These are phyloP conservation scores for Lecanosticta acicola DNA, from an alignment of 2,329 filamentous ascomycete species.

Conservation along the genomic window DNA sequence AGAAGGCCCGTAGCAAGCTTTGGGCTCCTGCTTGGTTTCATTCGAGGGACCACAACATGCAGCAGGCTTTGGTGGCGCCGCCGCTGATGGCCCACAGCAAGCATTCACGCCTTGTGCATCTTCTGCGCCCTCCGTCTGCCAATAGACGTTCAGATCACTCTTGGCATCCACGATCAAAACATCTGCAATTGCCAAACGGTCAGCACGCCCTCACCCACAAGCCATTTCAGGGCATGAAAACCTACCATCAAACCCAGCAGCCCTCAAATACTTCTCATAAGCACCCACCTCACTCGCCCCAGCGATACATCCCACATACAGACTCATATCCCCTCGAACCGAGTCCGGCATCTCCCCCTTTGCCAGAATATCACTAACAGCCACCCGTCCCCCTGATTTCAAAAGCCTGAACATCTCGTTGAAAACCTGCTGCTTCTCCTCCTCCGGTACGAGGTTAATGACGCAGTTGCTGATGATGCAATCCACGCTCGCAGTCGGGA, in stretches of 20 bases:
- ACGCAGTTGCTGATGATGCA: constrained; percentile 12
- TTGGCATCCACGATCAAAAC: constrained; percentile 9
- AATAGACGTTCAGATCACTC: constrained; percentile 11
- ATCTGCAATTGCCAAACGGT: background rate
- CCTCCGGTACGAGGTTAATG: constrained; percentile 8
- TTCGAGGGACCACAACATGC: background rate
- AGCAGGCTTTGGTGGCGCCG: background rate
- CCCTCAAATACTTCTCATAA: constrained; percentile 8
- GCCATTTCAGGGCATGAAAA: no score
- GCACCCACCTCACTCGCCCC: constrained; percentile 5
- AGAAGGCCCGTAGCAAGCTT: constrained; percentile 3
- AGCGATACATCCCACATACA: constrained; percentile 10
- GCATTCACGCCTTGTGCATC: background rate
- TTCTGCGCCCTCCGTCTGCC: constrained; percentile 3
- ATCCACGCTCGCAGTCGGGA: constrained; percentile 2
- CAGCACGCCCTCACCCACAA: background rate
- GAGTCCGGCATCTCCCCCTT: constrained; percentile 6
- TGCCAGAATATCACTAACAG: constrained; percentile 9
- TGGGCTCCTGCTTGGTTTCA: constrained; percentile 1
- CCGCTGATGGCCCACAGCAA: constrained; percentile 7
- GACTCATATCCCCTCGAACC: constrained; percentile 4
- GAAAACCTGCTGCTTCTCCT: constrained; percentile 12
- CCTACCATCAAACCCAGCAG: constrained; percentile 6
- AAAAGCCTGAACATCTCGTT: constrained; percentile 8
- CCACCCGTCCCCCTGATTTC: constrained; percentile 5